Base-by-base conservation (phyloP, 176 grass and related monocot genomes). In the Areca catechu region DNA sequence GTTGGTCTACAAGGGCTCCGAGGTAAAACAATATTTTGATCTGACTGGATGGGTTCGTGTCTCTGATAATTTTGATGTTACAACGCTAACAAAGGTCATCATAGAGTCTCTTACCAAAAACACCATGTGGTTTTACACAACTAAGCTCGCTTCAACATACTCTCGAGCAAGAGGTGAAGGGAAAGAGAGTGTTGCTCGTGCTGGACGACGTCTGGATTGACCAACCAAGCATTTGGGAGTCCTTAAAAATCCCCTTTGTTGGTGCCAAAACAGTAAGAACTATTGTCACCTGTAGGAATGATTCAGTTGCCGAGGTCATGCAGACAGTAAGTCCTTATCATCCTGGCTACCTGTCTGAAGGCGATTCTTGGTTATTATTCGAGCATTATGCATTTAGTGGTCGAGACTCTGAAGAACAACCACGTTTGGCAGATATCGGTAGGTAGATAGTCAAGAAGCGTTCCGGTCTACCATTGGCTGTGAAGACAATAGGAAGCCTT, bases 161-260 rank as follows among this genome's bases (percentile, higher is more conserved):
- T 25, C n/a, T 86, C 2, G 17, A 16, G n/a, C 4, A 64, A 20
- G 15, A 5, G 12, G 5, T 65, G 9, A 3, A 1, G 5, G 48
- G 7, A n/a, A 75, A 60, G 48, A 74, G 17, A 7, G 5, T 86
- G 2, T 73, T 80, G 54, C 22, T 86, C 3, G 83, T 86, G 23
- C 50, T 86, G 24, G 77, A 80, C 60, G 72, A 86, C 66, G 2
- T 86, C 12, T 77, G 77, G 83, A 60, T 61, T 50, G 68, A 69
- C 20, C 1, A 17, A 18, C 0, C 15, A 20, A 37, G 17, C 53
- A 53, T 1, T 3, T 80, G 83, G 83, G 57, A 77, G 16, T 53
- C 51, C 19, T 37, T 86, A 14, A 16, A 65, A 1, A 0, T 0
- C 6, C 67, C 73, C 6, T 22, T 81, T 10, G 37, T 4, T 25